Evolutionary conservation across 805 yeast genomes (phyloP).

Genomic region (Debaryomyces prosopidis): DNA sequence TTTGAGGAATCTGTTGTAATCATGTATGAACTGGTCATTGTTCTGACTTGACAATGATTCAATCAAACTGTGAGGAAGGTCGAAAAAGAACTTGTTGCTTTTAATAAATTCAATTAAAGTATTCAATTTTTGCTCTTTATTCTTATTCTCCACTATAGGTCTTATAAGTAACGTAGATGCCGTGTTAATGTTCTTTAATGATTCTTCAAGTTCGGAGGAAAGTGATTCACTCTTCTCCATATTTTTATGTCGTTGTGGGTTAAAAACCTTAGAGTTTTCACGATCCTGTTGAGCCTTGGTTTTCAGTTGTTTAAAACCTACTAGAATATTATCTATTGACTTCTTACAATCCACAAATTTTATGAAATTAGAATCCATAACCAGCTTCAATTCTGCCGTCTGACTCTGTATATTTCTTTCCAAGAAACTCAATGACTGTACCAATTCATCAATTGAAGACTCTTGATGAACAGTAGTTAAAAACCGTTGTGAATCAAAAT

Average conservation of each 20-base stretch:
- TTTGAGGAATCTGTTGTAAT: conserved; percentile 29
- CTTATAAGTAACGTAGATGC: conserved; percentile 39
- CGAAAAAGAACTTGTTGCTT: conserved; percentile 33
- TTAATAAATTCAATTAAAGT: conserved; percentile 37
- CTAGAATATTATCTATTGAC: conserved; percentile 39
- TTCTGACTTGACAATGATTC: conserved; percentile 27
- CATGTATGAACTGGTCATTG: conserved; percentile 37
- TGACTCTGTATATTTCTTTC: conserved; percentile 36
- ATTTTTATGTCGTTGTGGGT: conserved; percentile 27
- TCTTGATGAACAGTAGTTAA: conserved; percentile 38
- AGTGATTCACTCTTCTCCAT: conserved; percentile 21
- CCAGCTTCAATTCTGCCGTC: conserved; percentile 34
- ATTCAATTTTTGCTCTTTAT: conserved; percentile 32
- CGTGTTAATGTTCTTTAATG: conserved; percentile 38
- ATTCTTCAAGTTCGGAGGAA: conserved; percentile 36
- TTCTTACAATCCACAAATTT: conserved; percentile 37
- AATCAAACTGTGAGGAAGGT: conserved; percentile 34
- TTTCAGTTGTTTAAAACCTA: conserved; percentile 33
- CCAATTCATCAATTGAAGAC: conserved; percentile 36
- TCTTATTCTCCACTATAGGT: conserved; percentile 40
- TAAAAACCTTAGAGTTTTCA: conserved; percentile 36
- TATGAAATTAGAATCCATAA: conserved; percentile 36
- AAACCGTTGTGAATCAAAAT: conserved; percentile 36
- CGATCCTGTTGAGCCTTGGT: conserved; percentile 35
- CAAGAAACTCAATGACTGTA: conserved; percentile 26